phyloP scores from a whole-genome alignment of 2,329 filamentous ascomycete genomes.

The Huntiella omanensis region DNA sequence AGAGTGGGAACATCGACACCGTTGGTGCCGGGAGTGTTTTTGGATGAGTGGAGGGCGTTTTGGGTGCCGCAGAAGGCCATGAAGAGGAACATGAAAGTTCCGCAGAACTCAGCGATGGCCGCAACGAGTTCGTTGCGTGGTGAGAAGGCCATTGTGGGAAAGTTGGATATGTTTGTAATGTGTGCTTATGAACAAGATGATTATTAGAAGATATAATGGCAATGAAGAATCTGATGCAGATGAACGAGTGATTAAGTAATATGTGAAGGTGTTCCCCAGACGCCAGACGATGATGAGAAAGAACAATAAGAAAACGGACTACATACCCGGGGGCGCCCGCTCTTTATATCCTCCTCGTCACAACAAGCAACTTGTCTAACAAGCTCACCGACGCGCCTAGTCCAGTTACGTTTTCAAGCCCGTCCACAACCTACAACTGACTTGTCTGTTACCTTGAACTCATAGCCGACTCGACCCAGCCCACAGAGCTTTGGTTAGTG shows the following conservation, averaged over 20 bases:
- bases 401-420: too few relatives aligned
- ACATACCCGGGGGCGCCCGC: too few relatives aligned
- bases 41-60: conserved; percentile 17
- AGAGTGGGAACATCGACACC: conserved; percentile 15
- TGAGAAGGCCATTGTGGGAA: background rate
- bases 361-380: too few relatives aligned
- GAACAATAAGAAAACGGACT: too few relatives aligned
- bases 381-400: too few relatives aligned
- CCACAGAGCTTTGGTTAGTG: too few relatives aligned
- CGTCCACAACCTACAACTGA: too few relatives aligned
- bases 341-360: too few relatives aligned
- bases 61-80: conserved; percentile 20
- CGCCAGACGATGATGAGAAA: too few relatives aligned
- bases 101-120: conserved; percentile 30
- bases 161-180: background rate
- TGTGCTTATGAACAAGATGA: background rate
- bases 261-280: background rate
- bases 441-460: too few relatives aligned
- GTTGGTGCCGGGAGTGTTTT: conserved; percentile 13
- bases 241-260: background rate
- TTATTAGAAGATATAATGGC: background rate
- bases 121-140: conserved; percentile 22
- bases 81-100: conserved; percentile 34
- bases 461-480: too few relatives aligned
- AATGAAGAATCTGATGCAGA: background rate